Base-by-base conservation (phyloP, 2,329 filamentous ascomycete species). In the Nemania sp. region DNA sequence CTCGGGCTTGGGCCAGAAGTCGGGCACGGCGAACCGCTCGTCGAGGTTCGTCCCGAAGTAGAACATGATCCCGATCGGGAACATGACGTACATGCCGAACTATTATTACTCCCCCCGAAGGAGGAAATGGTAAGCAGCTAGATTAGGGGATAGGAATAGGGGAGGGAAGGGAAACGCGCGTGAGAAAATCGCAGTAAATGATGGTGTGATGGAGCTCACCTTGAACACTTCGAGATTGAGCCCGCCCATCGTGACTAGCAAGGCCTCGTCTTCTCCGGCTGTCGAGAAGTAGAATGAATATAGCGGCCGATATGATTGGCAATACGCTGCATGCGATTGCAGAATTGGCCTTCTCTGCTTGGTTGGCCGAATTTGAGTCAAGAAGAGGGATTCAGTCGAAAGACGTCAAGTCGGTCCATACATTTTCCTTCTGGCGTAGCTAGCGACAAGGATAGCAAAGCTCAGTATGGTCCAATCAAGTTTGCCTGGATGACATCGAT, bases 11-110 rank as follows among this genome's bases (percentile, higher is more conserved):
- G 96, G 96, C 96, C 96, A 99, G 86, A 99, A 99, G 66, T 92
- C 92, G 24, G 92, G 90, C 1, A 98, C 93, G 55, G 88, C 84
- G 85, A 99, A 99, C 72, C 93, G 91, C 73, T 91, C 88, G 82
- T 99, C 96, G 78, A 99, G 93, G 81, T 99, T 99, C 64, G 94
- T 97, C 79, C 96, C 96, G 81, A 98, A 99, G 85, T 99, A 99
- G 87, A 97, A 98, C 96, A 99, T 99, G 86, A 96, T 94, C 75
- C 93, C 94, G 77, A 99, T 98, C 20, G 96, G 96, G 83, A 99
- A 99, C 87, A 98, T 91, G 84, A 99, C 91, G 85, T 99, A 99
- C 88, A 97, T 93, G 84, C 95, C 94, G 81, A 99, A 99, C 95
- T 98, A 70, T 64, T 18, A n/a, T n/a, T n/a, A n/a, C n/a, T n/a